Evolutionary conservation across 1,139 yeast genomes (phyloP).

Genomic region (Geotrichum klebahnii): DNA sequence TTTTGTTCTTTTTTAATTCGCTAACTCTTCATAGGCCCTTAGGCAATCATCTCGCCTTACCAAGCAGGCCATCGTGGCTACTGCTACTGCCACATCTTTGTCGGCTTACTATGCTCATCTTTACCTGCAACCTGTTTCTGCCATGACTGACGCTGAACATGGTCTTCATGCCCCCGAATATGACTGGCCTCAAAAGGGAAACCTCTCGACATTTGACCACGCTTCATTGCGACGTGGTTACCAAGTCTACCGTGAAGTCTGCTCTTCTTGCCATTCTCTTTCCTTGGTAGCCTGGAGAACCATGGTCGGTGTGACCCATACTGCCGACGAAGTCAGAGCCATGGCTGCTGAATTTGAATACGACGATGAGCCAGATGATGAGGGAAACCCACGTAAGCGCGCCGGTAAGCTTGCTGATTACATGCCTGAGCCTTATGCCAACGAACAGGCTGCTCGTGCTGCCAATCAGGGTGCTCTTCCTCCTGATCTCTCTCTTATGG

Average conservation of each 20-base stretch:
- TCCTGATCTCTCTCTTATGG: slow-evolving; percentile 94
- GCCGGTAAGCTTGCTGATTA: slow-evolving; percentile 96
- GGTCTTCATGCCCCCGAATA: slow-evolving; percentile 94
- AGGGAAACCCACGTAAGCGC: slow-evolving; percentile 97
- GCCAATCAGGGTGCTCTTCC: slow-evolving; percentile 99
- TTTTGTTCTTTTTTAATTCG: too few species aligned
- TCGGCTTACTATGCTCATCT: slow-evolving; percentile 36
- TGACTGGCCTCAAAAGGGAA: slow-evolving; percentile 88
- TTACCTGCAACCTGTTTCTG: slow-evolving; percentile 55
- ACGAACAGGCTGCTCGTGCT: slow-evolving; percentile 99
- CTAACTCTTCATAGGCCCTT: slow-evolving; percentile 28
- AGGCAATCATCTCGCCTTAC: slow-evolving; percentile 33
- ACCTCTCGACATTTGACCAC: slow-evolving; percentile 91
- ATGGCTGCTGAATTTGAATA: slow-evolving; percentile 96
- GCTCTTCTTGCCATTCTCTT: slow-evolving; percentile 97
- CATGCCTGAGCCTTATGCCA: slow-evolving; percentile 91
- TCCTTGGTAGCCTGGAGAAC: slow-evolving; percentile 99
- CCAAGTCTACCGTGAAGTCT: slow-evolving; percentile 97
- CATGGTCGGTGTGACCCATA: slow-evolving; percentile 93
- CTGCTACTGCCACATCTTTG: slow-evolving; percentile 34
- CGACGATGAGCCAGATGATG: slow-evolving; percentile 99
- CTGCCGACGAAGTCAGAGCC: slow-evolving; percentile 82
- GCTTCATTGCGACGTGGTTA: slow-evolving; percentile 97
- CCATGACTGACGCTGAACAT: slow-evolving; percentile 99
- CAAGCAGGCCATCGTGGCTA: slow-evolving; percentile 37